These are phyloP conservation scores for Tetragonia tetragonoides DNA, from an alignment of 148 eudicot genomes.

Conservation along the genomic window DNA sequence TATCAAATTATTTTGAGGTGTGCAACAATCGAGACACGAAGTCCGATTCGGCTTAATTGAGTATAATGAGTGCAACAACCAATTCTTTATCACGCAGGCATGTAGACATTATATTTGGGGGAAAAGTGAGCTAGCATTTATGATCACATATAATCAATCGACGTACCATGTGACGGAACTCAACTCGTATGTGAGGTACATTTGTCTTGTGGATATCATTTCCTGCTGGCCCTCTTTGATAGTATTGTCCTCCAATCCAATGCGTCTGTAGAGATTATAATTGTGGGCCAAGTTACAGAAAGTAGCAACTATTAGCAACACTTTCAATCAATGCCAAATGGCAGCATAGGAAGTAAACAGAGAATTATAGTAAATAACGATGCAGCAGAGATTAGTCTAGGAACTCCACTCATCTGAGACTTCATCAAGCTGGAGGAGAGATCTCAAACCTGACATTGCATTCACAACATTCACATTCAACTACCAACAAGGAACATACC, in stretches of 20 bases:
- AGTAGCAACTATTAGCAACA: background rate
- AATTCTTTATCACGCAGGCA: background rate
- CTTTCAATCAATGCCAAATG: too few species aligned
- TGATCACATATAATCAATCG: background rate
- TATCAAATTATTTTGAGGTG: background rate
- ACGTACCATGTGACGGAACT: constrained; percentile 92
- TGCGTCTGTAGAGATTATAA: constrained; percentile 50
- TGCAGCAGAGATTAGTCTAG: background rate
- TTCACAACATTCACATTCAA: background rate
- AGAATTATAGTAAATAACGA: too few species aligned
- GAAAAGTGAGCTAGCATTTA: background rate
- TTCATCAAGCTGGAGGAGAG: background rate
- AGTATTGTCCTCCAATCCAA: constrained; percentile 93
- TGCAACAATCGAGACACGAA: background rate
- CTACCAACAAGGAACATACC: constrained; percentile 43
- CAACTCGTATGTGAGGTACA: constrained; percentile 89
- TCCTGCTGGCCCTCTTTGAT: constrained; percentile 80
- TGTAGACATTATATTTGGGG: background rate
- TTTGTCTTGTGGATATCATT: constrained; percentile 96
- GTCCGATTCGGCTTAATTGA: too few species aligned
- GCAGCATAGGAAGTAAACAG: too few species aligned
- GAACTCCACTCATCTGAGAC: background rate
- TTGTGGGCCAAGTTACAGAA: constrained; percentile 1
- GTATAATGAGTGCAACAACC: too few species aligned
- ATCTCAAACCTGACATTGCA: background rate